These are phyloP conservation scores for Biscogniauxia sp. DNA, from an alignment of 2,329 filamentous ascomycete species.

Conservation along the genomic window DNA sequence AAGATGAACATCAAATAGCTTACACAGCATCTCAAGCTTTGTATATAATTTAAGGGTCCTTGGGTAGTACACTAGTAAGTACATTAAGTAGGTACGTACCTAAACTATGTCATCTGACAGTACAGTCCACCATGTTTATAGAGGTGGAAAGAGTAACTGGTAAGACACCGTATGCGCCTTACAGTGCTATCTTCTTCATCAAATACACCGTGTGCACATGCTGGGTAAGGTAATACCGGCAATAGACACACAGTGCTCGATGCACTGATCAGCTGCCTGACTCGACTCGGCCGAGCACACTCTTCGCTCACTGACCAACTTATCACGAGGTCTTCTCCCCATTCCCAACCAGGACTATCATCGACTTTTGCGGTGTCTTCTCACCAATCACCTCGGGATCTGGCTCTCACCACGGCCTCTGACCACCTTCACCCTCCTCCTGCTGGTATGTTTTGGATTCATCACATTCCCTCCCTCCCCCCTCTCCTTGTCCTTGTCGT, in stretches of 20 bases:
- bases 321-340: neutral
- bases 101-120: too few species aligned
- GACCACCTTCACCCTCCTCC: neutral
- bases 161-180: too few species aligned
- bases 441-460: neutral
- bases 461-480: neutral
- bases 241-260: neutral
- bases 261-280: slow-evolving; percentile 9
- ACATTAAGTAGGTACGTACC: too few species aligned
- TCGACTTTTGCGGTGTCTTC: neutral
- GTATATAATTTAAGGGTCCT: too few species aligned
- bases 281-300: slow-evolving; percentile 10
- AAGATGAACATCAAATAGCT: too few species aligned
- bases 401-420: too few species aligned
- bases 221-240: neutral
- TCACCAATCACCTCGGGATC: too few species aligned
- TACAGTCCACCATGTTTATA: too few species aligned
- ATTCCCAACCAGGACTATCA: neutral
- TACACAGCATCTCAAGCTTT: too few species aligned
- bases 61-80: too few species aligned
- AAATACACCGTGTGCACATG: neutral
- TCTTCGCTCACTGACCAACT: neutral
- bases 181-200: neutral
- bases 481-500: neutral
- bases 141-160: neutral